Conservation (phyloP, 176 grass and related monocot genomes). For the Dactylis glomerata region DNA sequence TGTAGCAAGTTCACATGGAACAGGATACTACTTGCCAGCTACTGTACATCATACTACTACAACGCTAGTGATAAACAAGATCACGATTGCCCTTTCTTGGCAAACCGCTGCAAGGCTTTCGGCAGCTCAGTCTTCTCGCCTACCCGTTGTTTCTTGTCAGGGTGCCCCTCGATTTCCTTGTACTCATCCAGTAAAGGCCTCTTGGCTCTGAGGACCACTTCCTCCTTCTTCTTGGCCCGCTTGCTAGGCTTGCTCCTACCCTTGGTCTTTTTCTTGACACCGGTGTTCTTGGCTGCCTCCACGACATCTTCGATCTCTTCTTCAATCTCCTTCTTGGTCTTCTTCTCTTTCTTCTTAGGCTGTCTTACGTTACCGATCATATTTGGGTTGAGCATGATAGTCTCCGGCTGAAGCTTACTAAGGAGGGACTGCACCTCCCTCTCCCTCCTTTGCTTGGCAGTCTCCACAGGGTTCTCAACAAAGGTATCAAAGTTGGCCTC, state of each 20-base stretch:
- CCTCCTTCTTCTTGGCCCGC: constrained; percentile 61
- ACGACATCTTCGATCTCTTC: constrained; percentile 60
- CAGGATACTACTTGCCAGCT: neutral
- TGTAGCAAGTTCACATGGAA: constrained; percentile 6
- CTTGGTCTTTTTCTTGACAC: constrained; percentile 88
- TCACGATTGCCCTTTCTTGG: constrained; percentile 39
- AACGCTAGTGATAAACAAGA: neutral
- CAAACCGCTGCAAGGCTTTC: constrained; percentile 70
- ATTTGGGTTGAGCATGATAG: constrained; percentile 77
- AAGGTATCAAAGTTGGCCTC: constrained; percentile 89
- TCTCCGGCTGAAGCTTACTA: constrained; percentile 78
- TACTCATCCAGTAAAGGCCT: constrained; percentile 58
- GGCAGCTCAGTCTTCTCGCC: constrained; percentile 39
- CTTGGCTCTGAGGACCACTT: constrained; percentile 74
- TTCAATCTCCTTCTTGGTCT: constrained; percentile 52
- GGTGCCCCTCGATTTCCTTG: constrained; percentile 8
- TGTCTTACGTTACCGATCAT: constrained; percentile 65
- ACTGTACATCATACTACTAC: neutral
- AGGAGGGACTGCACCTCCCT: constrained; percentile 79
- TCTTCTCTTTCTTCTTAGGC: constrained; percentile 57
- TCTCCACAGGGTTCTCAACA: constrained; percentile 80
- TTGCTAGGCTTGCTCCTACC: constrained; percentile 94
- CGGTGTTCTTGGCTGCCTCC: constrained; percentile 49
- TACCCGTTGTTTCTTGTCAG: constrained; percentile 50
- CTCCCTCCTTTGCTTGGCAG: constrained; percentile 78